phyloP scores from a whole-genome alignment of 164 flowering plant genomes.

The Echeveria elegans region DNA sequence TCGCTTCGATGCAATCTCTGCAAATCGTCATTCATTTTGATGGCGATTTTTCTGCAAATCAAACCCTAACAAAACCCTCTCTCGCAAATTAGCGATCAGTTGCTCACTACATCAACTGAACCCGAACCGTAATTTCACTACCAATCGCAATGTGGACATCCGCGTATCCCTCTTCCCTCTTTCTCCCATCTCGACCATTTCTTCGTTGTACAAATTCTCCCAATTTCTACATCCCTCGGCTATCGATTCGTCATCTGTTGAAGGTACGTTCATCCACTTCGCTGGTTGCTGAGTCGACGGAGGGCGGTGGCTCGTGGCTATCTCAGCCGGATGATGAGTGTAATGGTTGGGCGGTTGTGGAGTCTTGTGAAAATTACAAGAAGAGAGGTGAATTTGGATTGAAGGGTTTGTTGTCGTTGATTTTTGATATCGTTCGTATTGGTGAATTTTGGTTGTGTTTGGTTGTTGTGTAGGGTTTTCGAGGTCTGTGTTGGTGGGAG shows the following conservation, averaged over 20 bases:
- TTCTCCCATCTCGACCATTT: background rate
- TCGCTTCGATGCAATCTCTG: no score
- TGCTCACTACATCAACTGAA: background rate
- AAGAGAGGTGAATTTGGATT: background rate
- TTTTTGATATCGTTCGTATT: background rate
- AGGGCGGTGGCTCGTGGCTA: background rate
- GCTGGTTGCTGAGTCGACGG: background rate
- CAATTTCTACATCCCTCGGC: background rate
- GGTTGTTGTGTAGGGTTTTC: background rate
- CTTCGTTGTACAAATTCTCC: background rate
- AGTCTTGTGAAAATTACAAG: background rate
- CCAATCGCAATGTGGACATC: slow-evolving; percentile 4
- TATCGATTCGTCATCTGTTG: background rate
- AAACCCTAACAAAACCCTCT: background rate
- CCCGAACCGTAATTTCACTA: slow-evolving; percentile 1
- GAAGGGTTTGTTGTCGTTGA: background rate
- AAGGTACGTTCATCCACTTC: slow-evolving; percentile 4
- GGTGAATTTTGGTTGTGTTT: background rate
- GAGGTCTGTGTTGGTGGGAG: slow-evolving; percentile 25
- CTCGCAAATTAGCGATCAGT: no score
- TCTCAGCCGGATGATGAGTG: background rate
- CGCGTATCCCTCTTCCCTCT: background rate
- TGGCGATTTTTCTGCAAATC: background rate
- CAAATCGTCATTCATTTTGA: no score
- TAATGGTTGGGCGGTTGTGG: slow-evolving; percentile 5